Evolutionary conservation across 2,329 filamentous ascomycete species (phyloP).

Genomic region (Exophiala oligosperma): DNA sequence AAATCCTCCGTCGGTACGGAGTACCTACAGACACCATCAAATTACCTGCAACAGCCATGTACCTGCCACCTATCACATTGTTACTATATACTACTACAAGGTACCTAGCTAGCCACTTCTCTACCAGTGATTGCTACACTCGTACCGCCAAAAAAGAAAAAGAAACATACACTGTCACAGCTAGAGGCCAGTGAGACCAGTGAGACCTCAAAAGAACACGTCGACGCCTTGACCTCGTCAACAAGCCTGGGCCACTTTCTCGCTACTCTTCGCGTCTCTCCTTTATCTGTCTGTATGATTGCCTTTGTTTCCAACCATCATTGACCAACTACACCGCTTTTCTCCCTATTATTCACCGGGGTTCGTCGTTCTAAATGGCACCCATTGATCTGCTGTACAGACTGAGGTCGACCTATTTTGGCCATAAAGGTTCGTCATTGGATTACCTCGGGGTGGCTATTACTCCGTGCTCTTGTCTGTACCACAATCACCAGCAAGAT

Average conservation of each 20-base stretch:
- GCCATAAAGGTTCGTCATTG: constrained; percentile 27
- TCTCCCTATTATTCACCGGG: not conserved
- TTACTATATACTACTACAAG: too few relatives aligned
- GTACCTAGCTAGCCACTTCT: too few relatives aligned
- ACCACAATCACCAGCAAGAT: not conserved
- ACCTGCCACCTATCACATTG: too few relatives aligned
- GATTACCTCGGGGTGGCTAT: not conserved
- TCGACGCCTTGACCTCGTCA: not conserved
- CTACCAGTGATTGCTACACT: too few relatives aligned
- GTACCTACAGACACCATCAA: too few relatives aligned
- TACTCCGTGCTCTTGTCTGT: too few relatives aligned
- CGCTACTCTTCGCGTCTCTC: not conserved
- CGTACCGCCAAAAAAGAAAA: too few relatives aligned
- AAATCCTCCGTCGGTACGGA: too few relatives aligned
- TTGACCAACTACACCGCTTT: not conserved
- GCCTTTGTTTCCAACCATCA: not conserved
- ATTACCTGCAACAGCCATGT: too few relatives aligned
- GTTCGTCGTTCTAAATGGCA: constrained; percentile 15
- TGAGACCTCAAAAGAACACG: not conserved
- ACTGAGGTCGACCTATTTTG: constrained; percentile 23
- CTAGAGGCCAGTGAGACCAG: not conserved
- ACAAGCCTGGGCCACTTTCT: not conserved
- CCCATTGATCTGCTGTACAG: constrained; percentile 14
- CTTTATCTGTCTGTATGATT: not conserved
- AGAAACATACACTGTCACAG: not conserved